Conservation (phyloP, 1,284 basidiomycete species). For the Cryptococcus sp. region DNA sequence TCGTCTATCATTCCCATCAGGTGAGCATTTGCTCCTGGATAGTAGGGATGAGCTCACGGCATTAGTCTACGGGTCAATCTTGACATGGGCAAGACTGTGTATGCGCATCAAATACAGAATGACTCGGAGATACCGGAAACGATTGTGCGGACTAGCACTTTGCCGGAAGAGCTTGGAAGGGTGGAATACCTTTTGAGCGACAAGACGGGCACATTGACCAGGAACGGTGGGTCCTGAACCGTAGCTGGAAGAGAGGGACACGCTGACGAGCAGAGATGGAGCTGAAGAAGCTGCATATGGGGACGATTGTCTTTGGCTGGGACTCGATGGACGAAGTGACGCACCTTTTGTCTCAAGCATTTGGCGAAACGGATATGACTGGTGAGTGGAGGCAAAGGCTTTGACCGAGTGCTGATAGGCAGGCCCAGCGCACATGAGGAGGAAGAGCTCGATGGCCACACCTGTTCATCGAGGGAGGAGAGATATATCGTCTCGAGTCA, state of each 20-base stretch:
- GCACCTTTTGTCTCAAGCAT: conserved; percentile 75
- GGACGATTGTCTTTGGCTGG: conserved; percentile 91
- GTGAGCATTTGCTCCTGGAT: conserved; percentile 49
- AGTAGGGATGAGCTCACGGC: neutral
- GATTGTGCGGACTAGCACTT: conserved; percentile 91
- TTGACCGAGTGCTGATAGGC: conserved; percentile 2
- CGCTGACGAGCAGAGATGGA: conserved; percentile 74
- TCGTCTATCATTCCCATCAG: conserved; percentile 99
- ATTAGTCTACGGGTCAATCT: conserved; percentile 89
- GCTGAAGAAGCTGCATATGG: conserved; percentile 97
- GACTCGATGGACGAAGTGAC: conserved; percentile 98
- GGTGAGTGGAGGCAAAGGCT: conserved; percentile 14
- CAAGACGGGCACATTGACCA: conserved; percentile 96
- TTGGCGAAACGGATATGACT: conserved; percentile 53
- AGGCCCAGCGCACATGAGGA: conserved; percentile 3
- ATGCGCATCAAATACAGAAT: conserved; percentile 89
- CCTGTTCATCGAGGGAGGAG: conserved; percentile 67
- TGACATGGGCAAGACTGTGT: conserved; percentile 99
- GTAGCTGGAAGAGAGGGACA: conserved; percentile 15
- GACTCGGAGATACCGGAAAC: conserved; percentile 90
- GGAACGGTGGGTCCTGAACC: conserved; percentile 93
- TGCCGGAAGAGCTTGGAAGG: conserved; percentile 93
- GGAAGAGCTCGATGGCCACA: conserved; percentile 33
- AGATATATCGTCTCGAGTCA: conserved; percentile 92
- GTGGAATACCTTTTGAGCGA: conserved; percentile 95